Percentiles rank a stretch among this genome's conserved stretches.
These are phyloP conservation scores for Pholiota conissans DNA, from an alignment of 768 basidiomycete species.

Conservation along the genomic window DNA sequence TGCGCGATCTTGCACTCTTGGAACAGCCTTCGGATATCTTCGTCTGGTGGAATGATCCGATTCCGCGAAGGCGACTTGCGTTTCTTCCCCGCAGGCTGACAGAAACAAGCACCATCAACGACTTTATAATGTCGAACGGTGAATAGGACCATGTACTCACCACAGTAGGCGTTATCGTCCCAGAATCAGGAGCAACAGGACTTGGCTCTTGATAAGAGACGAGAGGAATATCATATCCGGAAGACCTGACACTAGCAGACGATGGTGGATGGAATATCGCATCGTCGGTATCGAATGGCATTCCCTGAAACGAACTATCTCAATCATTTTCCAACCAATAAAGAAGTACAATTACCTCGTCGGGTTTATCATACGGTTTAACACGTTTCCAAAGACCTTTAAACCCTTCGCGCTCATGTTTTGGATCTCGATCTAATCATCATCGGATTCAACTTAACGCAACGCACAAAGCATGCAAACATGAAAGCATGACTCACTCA, in stretches of 20 bases:
- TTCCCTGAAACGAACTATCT: slow-evolving; percentile 43
- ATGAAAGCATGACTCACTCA: slow-evolving; percentile 33
- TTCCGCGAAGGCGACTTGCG: slow-evolving; percentile 38
- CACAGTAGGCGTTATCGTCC: slow-evolving; percentile 23
- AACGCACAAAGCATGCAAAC: neutral
- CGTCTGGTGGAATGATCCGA: slow-evolving; percentile 67
- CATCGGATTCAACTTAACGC: neutral
- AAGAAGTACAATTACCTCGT: slow-evolving; percentile 50
- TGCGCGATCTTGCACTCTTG: slow-evolving; percentile 84
- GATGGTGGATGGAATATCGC: slow-evolving; percentile 75
- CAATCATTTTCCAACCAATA: neutral
- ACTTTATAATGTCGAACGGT: too few relatives aligned
- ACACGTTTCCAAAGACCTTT: slow-evolving; percentile 78
- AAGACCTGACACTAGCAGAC: slow-evolving; percentile 31
- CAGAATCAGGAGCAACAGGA: slow-evolving; percentile 26
- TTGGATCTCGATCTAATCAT: slow-evolving; percentile 20
- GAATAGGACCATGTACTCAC: too few relatives aligned
- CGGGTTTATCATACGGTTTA: slow-evolving; percentile 78
- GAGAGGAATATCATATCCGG: slow-evolving; percentile 37
- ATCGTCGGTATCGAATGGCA: slow-evolving; percentile 78
- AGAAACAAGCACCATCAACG: neutral
- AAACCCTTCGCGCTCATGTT: slow-evolving; percentile 48
- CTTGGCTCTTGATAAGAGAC: slow-evolving; percentile 38
- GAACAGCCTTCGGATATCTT: slow-evolving; percentile 80
- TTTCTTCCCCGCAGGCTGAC: slow-evolving; percentile 26